Evolutionary conservation across 2,329 filamentous ascomycete species (phyloP).

Genomic region (Esteya vermicola): DNA sequence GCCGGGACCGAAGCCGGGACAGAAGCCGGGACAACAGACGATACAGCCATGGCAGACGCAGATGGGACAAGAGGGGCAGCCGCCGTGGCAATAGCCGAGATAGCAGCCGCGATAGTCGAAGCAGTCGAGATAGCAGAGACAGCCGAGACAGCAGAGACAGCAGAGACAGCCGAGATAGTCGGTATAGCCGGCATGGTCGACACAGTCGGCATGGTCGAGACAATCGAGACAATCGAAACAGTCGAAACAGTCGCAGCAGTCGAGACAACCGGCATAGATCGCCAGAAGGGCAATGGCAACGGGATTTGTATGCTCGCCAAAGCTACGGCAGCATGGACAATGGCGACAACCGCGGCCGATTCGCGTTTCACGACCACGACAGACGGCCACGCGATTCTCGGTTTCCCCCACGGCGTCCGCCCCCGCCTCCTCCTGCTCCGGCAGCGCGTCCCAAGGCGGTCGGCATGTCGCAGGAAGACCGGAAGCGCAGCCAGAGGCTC

Average conservation of each 20-base stretch:
- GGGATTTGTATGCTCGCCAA: no score
- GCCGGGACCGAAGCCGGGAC: background rate
- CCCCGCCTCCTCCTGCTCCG: background rate
- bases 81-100: background rate
- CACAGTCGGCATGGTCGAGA: background rate
- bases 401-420: no score
- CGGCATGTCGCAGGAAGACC: conserved; percentile 55
- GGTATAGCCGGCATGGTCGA: background rate
- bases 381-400: no score
- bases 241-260: no score
- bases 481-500: conserved; percentile 68
- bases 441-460: conserved; percentile 11
- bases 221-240: background rate
- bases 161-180: background rate
- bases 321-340: no score
- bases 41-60: background rate
- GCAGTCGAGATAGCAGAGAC: background rate
- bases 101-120: no score
- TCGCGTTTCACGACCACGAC: no score
- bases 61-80: background rate
- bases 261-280: no score
- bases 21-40: background rate
- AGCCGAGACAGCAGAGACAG: no score
- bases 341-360: no score
- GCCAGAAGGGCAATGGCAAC: no score